phyloP scores from a whole-genome alignment of 176 grass and related monocot species.

The Lolium rigidum region DNA sequence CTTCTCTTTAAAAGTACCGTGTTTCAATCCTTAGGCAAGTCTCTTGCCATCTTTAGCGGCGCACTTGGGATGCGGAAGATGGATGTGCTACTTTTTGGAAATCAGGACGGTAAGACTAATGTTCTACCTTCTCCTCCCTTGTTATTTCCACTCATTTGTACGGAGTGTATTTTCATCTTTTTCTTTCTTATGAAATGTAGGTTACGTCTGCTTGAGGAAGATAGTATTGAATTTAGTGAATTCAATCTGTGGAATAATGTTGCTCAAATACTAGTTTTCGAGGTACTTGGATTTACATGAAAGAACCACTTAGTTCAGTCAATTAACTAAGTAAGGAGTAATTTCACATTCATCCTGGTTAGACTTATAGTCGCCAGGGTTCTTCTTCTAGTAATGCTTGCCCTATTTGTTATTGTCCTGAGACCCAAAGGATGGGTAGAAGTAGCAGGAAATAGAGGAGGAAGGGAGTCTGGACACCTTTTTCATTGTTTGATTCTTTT shows the following conservation, averaged over 20 bases:
- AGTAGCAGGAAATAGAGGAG: constrained; percentile 13
- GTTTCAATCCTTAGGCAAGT: constrained; percentile 28
- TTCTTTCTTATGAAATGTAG: constrained; percentile 58
- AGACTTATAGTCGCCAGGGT: not conserved
- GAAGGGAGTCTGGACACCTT: not conserved
- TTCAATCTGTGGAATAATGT: constrained; percentile 90
- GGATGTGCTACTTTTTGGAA: constrained; percentile 97
- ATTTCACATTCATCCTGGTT: constrained; percentile 4
- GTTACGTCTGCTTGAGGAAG: constrained; percentile 78
- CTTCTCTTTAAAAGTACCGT: not conserved
- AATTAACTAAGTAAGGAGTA: constrained; percentile 12
- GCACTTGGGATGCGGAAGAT: constrained; percentile 74
- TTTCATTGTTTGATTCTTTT: not conserved
- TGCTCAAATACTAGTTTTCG: constrained; percentile 88
- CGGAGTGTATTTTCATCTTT: constrained; percentile 29
- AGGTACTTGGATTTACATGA: constrained; percentile 64
- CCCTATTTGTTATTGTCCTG: constrained; percentile 13
- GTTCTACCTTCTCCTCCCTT: not conserved
- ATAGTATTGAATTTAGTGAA: constrained; percentile 81
- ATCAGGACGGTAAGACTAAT: constrained; percentile 54
- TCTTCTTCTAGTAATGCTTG: not conserved
- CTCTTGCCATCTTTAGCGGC: constrained; percentile 48
- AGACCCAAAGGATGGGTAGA: not conserved
- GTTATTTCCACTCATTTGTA: constrained; percentile 34
- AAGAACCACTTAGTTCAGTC: not conserved